Conservation (phyloP, 1,284 basidiomycete species). For the Papiliotrema flavescens region DNA sequence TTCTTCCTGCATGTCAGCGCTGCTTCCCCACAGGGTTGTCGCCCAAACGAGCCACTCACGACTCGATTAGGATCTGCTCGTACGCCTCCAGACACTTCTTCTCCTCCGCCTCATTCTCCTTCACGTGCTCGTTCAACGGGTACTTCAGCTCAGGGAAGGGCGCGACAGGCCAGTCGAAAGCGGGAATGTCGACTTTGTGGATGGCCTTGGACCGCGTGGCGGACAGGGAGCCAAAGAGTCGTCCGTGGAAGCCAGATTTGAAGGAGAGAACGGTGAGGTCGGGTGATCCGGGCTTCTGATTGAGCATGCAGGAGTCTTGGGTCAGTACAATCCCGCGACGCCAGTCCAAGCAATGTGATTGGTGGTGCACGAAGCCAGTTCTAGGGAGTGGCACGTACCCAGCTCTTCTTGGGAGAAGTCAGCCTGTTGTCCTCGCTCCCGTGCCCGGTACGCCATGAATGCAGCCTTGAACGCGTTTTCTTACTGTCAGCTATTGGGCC, state of each 20-base stretch:
- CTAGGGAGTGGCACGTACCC: constrained; percentile 12
- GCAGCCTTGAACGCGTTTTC: constrained; percentile 57
- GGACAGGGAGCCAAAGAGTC: constrained; percentile 53
- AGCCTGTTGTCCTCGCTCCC: constrained; percentile 5
- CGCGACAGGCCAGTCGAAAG: constrained; percentile 57
- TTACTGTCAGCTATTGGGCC: neutral
- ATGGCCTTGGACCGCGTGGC: constrained; percentile 53
- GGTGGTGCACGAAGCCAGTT: too few species aligned
- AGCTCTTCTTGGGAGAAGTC: constrained; percentile 41
- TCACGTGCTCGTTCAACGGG: constrained; percentile 53
- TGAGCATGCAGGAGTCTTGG: constrained; percentile 53
- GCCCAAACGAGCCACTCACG: constrained; percentile 25
- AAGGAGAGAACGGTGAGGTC: constrained; percentile 54
- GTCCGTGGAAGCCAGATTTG: constrained; percentile 54
- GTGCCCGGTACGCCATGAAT: constrained; percentile 47
- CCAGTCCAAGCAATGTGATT: too few species aligned
- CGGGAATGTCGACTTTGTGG: constrained; percentile 58
- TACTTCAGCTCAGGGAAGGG: constrained; percentile 55
- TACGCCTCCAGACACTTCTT: constrained; percentile 38
- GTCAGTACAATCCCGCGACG: constrained; percentile 2
- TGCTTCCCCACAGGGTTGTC: neutral
- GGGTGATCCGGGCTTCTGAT: constrained; percentile 54
- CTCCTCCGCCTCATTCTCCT: constrained; percentile 51
- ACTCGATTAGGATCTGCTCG: constrained; percentile 38
- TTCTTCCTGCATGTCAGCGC: constrained; percentile 37